phyloP scores from a whole-genome alignment of 1,139 yeast species.

The Candida smagusa region DNA sequence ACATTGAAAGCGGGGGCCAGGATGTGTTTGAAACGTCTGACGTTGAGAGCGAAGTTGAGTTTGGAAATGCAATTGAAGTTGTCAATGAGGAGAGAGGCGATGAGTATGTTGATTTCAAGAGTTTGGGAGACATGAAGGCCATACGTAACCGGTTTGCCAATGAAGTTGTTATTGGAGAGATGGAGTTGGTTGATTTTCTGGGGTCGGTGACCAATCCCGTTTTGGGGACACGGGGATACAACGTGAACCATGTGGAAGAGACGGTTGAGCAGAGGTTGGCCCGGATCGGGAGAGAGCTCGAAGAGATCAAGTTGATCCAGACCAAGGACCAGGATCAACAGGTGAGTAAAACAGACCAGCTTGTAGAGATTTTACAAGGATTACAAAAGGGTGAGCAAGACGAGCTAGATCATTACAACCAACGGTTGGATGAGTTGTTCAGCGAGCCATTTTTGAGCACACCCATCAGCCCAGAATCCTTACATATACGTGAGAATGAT shows the following conservation, averaged over 20 bases:
- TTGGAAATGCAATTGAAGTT: constrained; percentile 1
- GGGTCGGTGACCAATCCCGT: constrained; percentile 22
- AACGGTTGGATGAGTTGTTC: constrained; percentile 4
- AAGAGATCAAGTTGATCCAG: constrained; percentile 25
- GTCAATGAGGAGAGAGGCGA: not conserved
- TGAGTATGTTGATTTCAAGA: constrained; percentile 11
- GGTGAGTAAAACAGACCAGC: constrained; percentile 1
- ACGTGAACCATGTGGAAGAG: constrained; percentile 26
- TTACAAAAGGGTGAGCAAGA: constrained; percentile 2
- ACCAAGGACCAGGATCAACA: constrained; percentile 8
- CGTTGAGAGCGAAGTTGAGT: constrained; percentile 31
- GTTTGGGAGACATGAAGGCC: constrained; percentile 15
- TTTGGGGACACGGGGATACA: constrained; percentile 27
- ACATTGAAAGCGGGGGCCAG: constrained; percentile 23
- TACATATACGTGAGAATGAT: constrained; percentile 1
- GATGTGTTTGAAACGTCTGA: constrained; percentile 54
- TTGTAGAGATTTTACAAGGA: constrained; percentile 10
- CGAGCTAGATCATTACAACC: constrained; percentile 5
- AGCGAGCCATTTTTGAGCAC: constrained; percentile 2
- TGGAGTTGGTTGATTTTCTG: constrained; percentile 32
- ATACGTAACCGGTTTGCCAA: constrained; percentile 22
- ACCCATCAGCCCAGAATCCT: constrained; percentile 4
- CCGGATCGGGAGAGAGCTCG: constrained; percentile 44
- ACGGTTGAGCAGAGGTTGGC: constrained; percentile 41
- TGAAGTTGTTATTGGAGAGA: constrained; percentile 14